Evolutionary conservation across 768 basidiomycete species (phyloP).

Genomic region (Mycena polygramma): DNA sequence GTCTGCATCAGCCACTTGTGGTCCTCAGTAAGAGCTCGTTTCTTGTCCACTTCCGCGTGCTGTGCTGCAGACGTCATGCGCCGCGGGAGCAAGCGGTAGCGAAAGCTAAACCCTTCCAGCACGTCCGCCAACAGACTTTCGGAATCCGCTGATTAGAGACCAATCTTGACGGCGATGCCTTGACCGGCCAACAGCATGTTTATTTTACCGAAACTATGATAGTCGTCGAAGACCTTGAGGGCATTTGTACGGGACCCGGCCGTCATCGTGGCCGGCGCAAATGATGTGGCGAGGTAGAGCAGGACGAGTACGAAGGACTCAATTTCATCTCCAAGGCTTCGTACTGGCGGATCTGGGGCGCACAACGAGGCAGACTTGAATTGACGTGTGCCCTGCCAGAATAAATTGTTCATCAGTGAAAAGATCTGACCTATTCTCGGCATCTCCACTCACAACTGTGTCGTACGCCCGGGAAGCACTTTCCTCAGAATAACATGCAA

Average conservation of each 20-base stretch:
- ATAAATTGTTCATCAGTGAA: background rate
- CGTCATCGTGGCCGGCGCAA: constrained; percentile 18
- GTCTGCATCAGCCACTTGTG: too few species aligned
- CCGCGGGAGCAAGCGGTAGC: background rate
- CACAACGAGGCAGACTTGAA: constrained; percentile 34
- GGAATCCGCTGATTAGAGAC: constrained; percentile 9
- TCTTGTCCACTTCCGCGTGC: too few species aligned
- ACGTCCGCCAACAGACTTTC: constrained; percentile 7
- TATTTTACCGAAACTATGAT: background rate
- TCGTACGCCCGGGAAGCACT: constrained; percentile 9
- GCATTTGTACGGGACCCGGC: constrained; percentile 13
- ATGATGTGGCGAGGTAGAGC: constrained; percentile 31
- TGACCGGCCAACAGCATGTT: background rate
- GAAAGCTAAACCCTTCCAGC: constrained; percentile 13
- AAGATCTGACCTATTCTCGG: background rate
- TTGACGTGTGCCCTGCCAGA: constrained; percentile 35
- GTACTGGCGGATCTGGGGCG: constrained; percentile 10
- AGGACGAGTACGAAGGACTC: constrained; percentile 38
- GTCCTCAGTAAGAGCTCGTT: too few species aligned
- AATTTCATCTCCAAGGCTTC: constrained; percentile 32
- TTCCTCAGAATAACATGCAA: constrained; percentile 17
- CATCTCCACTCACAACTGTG: background rate
- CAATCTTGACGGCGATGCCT: background rate
- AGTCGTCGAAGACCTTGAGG: constrained; percentile 19
- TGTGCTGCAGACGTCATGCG: too few species aligned